Conservation (phyloP, 2,329 filamentous ascomycete species). For the Verticillium nonalfalfae region DNA sequence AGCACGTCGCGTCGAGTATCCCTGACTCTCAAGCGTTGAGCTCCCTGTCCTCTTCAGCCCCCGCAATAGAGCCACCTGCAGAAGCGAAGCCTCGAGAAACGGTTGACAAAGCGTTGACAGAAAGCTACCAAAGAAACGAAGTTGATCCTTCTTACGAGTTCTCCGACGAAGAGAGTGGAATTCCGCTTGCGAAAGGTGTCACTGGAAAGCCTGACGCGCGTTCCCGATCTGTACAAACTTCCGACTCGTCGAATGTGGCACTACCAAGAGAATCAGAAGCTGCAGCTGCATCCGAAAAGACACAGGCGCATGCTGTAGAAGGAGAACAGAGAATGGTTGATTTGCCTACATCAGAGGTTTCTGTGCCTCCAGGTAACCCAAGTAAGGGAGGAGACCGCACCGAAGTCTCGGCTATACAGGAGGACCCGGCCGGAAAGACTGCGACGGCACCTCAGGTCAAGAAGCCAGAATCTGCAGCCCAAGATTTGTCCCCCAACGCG, state of each 20-base stretch:
- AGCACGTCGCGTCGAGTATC: background rate
- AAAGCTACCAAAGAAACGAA: constrained; percentile 5
- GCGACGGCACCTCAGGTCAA: background rate
- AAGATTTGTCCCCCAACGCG: background rate
- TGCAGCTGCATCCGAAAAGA: background rate
- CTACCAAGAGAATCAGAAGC: background rate
- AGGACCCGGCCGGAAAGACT: background rate
- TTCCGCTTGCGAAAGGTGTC: constrained; percentile 1
- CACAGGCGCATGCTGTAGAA: background rate
- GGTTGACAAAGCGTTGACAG: background rate
- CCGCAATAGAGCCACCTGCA: background rate
- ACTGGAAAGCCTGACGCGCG: background rate
- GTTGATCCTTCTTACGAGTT: constrained; percentile 14
- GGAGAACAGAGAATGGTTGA: background rate
- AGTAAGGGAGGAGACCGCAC: background rate
- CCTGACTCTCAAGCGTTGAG: background rate
- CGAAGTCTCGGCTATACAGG: background rate
- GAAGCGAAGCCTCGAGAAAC: background rate
- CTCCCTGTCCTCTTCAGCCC: background rate
- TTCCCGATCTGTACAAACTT: background rate
- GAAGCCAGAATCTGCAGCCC: background rate
- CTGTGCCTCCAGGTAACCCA: background rate
- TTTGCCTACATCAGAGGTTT: background rate
- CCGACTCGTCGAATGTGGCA: background rate
- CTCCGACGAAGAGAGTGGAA: constrained; percentile 15